These are phyloP conservation scores for Colletotrichum graminicola DNA, from an alignment of 2,329 filamentous ascomycete genomes.

Conservation along the genomic window DNA sequence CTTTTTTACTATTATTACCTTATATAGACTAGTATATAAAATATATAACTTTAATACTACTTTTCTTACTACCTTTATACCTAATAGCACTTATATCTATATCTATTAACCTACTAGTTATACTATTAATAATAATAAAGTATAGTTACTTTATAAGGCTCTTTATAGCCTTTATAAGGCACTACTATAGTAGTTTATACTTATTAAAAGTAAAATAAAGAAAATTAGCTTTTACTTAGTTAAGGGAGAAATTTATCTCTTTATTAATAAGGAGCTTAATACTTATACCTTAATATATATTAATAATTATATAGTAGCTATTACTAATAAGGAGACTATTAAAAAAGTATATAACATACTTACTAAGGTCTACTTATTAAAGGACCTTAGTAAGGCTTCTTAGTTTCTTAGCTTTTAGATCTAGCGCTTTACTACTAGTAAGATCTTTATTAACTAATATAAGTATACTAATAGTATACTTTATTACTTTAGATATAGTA, in stretches of 20 bases:
- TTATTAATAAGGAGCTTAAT: background rate
- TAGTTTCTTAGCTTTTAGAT: background rate
- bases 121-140: background rate
- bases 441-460: background rate
- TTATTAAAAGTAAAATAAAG: background rate
- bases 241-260: background rate
- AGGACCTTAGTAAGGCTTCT: background rate
- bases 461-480: background rate
- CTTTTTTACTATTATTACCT: background rate
- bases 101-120: background rate
- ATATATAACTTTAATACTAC: background rate
- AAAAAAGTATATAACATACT: background rate
- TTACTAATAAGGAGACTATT: background rate
- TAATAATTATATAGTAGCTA: background rate
- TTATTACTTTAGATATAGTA: background rate
- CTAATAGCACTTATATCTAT: background rate
- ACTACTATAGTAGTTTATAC: background rate
- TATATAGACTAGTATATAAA: background rate
- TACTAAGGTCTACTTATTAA: background rate
- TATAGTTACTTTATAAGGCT: background rate
- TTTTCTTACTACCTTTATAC: background rate
- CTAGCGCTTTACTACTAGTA: accelerated
- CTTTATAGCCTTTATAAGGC: background rate
- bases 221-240: background rate
- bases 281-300: background rate